Percentiles rank a stretch among this genome's conserved stretches.
Conservation (phyloP, 2,329 filamentous ascomycete genomes). For the Epichloe hybrida region DNA sequence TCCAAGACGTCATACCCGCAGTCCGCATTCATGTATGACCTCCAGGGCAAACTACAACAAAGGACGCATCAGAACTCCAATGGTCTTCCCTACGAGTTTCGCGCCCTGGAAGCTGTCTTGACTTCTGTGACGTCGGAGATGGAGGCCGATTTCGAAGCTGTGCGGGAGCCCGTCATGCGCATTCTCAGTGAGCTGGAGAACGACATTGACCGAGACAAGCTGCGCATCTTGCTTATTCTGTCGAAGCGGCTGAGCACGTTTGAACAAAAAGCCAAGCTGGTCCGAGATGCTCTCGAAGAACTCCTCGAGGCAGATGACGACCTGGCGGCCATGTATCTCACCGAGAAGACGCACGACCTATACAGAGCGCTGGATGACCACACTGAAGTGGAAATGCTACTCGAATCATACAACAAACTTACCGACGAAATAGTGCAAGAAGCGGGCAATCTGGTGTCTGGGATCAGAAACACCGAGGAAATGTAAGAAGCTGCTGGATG, state of each 20-base stretch:
- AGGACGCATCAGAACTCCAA: conserved; percentile 44
- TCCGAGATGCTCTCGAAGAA: conserved; percentile 90
- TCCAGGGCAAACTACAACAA: conserved; percentile 83
- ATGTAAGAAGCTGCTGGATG: conserved; percentile 50
- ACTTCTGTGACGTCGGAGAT: conserved; percentile 86
- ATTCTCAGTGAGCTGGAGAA: conserved; percentile 86
- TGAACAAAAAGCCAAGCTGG: conserved; percentile 89
- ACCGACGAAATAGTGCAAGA: conserved; percentile 97
- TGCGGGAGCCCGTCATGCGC: conserved; percentile 80
- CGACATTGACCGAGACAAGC: conserved; percentile 89
- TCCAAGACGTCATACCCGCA: conserved; percentile 91
- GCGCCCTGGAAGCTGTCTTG: conserved; percentile 85
- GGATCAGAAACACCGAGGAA: conserved; percentile 95
- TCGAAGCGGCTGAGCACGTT: conserved; percentile 95
- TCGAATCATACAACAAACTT: conserved; percentile 96
- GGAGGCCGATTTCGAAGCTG: conserved; percentile 87
- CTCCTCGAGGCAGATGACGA: conserved; percentile 94
- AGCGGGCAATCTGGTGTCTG: conserved; percentile 80
- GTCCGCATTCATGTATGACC: conserved; percentile 93
- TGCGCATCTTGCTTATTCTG: conserved; percentile 79
- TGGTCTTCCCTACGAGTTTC: conserved; percentile 83
- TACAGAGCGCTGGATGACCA: conserved; percentile 71
- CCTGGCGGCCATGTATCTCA: conserved; percentile 85
- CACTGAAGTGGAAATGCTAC: conserved; percentile 89
- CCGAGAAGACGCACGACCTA: conserved; percentile 68